A percentile compares a stretch with the other conserved stretches of the same genome.
phyloP scores from a whole-genome alignment of 106 monocot genomes.

The Apostasia shenzhenica region DNA sequence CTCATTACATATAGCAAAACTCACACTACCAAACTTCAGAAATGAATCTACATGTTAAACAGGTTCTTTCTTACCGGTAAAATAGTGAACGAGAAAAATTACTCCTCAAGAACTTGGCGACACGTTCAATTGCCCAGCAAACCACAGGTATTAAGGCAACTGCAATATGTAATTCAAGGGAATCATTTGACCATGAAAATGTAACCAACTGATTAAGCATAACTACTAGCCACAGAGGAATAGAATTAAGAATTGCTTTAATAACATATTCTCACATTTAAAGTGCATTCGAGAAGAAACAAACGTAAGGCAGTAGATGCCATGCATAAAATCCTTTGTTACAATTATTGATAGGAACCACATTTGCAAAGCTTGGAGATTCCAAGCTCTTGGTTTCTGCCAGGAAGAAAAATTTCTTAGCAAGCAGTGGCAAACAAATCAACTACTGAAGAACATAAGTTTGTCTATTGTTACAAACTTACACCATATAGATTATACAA shows the following conservation, averaged over 20 bases:
- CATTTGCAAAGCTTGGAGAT: conserved; percentile 38
- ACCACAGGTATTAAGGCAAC: conserved; percentile 84
- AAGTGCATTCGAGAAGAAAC: conserved; percentile 63
- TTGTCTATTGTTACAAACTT: conserved; percentile 1
- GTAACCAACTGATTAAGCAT: background rate
- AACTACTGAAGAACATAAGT: background rate
- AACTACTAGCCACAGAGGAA: background rate
- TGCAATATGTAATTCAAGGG: conserved; percentile 16
- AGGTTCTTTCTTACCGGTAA: conserved; percentile 37
- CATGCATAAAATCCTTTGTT: conserved; percentile 73
- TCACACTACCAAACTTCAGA: too few relatives aligned
- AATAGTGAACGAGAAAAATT: conserved; percentile 58
- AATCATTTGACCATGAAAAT: background rate
- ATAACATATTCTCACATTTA: conserved; percentile 44
- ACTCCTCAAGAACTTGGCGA: conserved; percentile 60
- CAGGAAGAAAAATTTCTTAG: background rate
- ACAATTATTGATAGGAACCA: conserved; percentile 64
- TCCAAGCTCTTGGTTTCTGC: conserved; percentile 81
- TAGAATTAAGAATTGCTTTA: background rate
- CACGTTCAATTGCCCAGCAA: conserved; percentile 64
- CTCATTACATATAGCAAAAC: too few relatives aligned
- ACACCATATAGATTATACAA: conserved; percentile 62
- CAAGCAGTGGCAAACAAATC: background rate
- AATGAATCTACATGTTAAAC: too few relatives aligned
- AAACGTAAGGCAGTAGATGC: conserved; percentile 70